Base-by-base conservation (phyloP, 139 green algal species). In the Micromonas pusilla region DNA sequence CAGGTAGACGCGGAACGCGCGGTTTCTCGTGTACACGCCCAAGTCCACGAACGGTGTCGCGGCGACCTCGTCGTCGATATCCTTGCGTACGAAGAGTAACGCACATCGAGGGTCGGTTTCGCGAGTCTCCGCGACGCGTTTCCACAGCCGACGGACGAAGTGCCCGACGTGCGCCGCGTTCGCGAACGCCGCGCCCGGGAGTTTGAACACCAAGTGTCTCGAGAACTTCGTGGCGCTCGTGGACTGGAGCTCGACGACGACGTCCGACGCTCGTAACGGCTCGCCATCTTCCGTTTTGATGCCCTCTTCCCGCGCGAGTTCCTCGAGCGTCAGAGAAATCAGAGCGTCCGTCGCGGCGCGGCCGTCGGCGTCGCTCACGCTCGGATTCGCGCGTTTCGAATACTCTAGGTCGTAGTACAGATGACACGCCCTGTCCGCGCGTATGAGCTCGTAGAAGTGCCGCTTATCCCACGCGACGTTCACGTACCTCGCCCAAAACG, bases 1-100 rank as follows among this genome's bases (percentile, higher is more conserved):
- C 31, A 78, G 37, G 66, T 66, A 84, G 5, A 81, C 23, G 1
- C 80, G 72, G 19, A 84, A 84, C 52, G 36, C 66, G 23, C 80
- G 66, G 62, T 84, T 84, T 25, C 80, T 65, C n/a, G 80, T 79
- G 73, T 84, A 84, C 34, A 84, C 80, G 33, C 72, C 67, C 20
- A 81, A 21, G 60, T 84, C 80, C 23, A 84, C 57, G 30, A 84
- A 63, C 34, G 37, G 30, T n/a, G 19, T 62, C 1, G 30, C 37
- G 21, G 19, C 62, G 34, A 57, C 45, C 9, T 16, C 45, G 37
- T 75, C 68, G 62, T 62, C 38, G 2, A 38, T 13, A 1, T 63
- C 37, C 62, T 75, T 75, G 23, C 37, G 36, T 0, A 75, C 23
- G 68, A 75, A 75, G 37, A 60, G 37, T 26, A 21, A 21, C 21